Base-by-base conservation (phyloP, 306 rosid genomes). In the Vicia villosa region DNA sequence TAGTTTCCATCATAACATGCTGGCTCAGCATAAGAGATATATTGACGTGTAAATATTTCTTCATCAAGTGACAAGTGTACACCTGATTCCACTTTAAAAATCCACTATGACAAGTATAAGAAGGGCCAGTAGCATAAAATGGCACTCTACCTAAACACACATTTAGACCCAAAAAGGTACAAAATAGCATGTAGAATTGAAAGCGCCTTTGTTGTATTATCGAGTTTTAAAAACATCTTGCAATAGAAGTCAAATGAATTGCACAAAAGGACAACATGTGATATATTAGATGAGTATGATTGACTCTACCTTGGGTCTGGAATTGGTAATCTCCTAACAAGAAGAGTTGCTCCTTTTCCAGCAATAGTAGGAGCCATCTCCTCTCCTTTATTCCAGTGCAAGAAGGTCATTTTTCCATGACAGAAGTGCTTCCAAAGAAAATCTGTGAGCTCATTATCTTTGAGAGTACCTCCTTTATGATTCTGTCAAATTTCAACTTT, bases 381-480 rank as follows among this genome's bases (percentile, higher is more conserved):
- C 79, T 83, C 87, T 79, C 96, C 98, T 80, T 81, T 87, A 68
- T 84, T 81, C 93, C 90, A 86, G 63, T 82, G 98, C 77, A 90
- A 16, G 84, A 80, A 93, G 10, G 98, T 90, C 82, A 93, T 40
- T 77, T 66, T 90, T 77, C 90, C 97, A 68, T 74, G 85, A 17
- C 74, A 45, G 43, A 93, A 65, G 69, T 79, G 83, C 79, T 79
- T 90, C 86, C 81, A 81, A n/a, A 85, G 28, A 2, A 86, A 81
- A 66, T 85, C 80, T 10, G 76, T 56, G 5, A 80, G 47, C 79
- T 83, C 83, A 61, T 22, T 83, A 68, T 79, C 86, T 3, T 88
- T 74, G 55, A 93, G 63, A 76, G 63, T 77, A 81, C 96, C 94
- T 76, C 81, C 66, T 78, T 75, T 80, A 78, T 84, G 80, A 77